phyloP scores from a whole-genome alignment of 441 rosid species.

The Syzygium syzygioides region DNA sequence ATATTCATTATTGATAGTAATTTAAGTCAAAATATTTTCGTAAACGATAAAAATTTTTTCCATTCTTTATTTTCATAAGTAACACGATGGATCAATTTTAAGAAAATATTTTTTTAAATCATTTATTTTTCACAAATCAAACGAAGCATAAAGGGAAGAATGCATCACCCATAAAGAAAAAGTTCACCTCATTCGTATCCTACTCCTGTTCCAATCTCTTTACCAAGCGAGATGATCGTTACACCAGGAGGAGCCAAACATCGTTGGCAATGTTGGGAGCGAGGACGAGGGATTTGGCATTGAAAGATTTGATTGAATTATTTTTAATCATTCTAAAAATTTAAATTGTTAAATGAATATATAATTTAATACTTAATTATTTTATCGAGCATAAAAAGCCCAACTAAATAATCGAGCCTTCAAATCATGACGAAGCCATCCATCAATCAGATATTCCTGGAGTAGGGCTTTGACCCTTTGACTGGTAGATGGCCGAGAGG shows the following conservation, averaged over 20 bases:
- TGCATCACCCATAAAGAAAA: not conserved
- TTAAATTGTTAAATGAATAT: too few species aligned
- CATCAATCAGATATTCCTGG: not conserved
- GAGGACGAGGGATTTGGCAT: not conserved
- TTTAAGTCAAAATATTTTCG: not conserved
- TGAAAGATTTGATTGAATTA: not conserved
- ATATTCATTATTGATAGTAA: too few species aligned
- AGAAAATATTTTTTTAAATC: not conserved
- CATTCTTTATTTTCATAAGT: not conserved
- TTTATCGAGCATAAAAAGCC: not conserved
- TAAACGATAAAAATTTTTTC: not conserved
- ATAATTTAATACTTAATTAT: too few species aligned
- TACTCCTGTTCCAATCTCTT: not conserved
- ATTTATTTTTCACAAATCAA: not conserved
- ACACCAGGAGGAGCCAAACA: not conserved
- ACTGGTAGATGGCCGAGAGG: not conserved
- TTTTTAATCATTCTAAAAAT: too few species aligned
- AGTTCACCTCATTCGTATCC: not conserved
- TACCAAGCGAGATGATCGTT: not conserved
- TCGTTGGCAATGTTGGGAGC: not conserved
- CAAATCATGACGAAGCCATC: not conserved
- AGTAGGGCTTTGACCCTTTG: not conserved
- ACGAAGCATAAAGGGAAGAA: not conserved
- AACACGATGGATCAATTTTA: not conserved
- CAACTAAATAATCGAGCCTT: not conserved